These are phyloP conservation scores for Ilex aquifolium DNA, from an alignment of 257 asterid genomes.

Conservation along the genomic window DNA sequence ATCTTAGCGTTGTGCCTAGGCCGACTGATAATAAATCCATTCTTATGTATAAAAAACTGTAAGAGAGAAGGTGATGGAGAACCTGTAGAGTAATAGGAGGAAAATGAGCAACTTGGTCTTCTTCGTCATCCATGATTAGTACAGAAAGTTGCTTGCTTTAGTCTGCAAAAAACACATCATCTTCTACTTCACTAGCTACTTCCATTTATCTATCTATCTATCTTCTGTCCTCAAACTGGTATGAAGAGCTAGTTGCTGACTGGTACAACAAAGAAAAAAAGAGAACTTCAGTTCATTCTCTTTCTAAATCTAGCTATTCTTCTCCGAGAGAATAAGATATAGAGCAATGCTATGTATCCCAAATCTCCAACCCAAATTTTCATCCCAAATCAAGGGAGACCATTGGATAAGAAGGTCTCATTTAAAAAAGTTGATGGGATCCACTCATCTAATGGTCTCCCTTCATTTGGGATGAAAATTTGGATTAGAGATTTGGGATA, in stretches of 20 bases:
- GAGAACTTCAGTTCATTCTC: background rate
- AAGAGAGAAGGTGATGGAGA: background rate
- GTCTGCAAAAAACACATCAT: conserved; percentile 79
- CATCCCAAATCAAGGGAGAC: no score
- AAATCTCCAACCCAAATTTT: no score
- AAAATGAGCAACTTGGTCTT: conserved; percentile 21
- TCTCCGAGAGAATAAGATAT: background rate
- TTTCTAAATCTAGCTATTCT: conserved; percentile 6
- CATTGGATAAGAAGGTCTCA: no score
- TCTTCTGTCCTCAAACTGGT: no score
- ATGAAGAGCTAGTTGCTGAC: background rate
- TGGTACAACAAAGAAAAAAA: background rate
- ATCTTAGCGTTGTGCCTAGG: no score
- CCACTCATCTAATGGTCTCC: no score
- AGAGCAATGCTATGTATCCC: no score
- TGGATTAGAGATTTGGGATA: no score
- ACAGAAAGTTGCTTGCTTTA: conserved; percentile 79
- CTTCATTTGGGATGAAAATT: no score
- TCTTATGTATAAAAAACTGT: background rate
- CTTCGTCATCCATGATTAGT: conserved; percentile 76
- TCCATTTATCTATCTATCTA: conserved; percentile 38
- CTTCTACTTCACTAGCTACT: conserved; percentile 57
- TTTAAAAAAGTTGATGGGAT: no score
- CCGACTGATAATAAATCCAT: no score
- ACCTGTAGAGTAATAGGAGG: conserved; percentile 58